A percentile compares a stretch with the other conserved stretches of the same genome.
Conservation (phyloP, 139 green algal species). For the Chlorella sp. region DNA sequence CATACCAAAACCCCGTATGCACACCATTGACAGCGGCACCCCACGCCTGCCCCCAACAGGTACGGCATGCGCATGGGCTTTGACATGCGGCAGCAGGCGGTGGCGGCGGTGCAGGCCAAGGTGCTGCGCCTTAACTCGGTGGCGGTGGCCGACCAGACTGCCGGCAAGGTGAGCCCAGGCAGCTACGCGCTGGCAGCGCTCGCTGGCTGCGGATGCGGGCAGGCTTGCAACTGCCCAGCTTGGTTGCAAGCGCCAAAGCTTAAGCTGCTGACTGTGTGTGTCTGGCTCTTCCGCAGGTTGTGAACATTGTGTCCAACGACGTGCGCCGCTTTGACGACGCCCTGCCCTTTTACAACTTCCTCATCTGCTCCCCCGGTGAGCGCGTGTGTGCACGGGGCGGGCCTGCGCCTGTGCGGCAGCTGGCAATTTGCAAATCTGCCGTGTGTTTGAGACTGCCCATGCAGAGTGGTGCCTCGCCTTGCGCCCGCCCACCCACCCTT, state of each 20-base stretch:
- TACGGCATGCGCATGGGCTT: slow-evolving; percentile 76
- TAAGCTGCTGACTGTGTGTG: neutral
- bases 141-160: slow-evolving; percentile 54
- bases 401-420: no score
- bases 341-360: slow-evolving; percentile 72
- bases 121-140: slow-evolving; percentile 78
- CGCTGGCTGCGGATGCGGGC: no score
- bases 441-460: no score
- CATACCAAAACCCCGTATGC: no score
- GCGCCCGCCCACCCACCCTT: no score
- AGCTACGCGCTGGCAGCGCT: neutral
- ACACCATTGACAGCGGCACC: neutral
- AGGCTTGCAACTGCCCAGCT: no score
- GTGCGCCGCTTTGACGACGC: slow-evolving; percentile 81
- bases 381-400: no score
- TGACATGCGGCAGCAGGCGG: slow-evolving; percentile 63
- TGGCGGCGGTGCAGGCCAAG: slow-evolving; percentile 59
- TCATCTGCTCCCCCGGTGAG: slow-evolving; percentile 17
- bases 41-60: slow-evolving; percentile 38
- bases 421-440: neutral
- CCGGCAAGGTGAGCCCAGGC: slow-evolving; percentile 39
- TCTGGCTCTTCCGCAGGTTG: slow-evolving; percentile 33
- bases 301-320: slow-evolving; percentile 70
- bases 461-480: no score
- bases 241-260: neutral